Conservation (phyloP, 2,329 filamentous ascomycete genomes). For the Alternaria solani region DNA sequence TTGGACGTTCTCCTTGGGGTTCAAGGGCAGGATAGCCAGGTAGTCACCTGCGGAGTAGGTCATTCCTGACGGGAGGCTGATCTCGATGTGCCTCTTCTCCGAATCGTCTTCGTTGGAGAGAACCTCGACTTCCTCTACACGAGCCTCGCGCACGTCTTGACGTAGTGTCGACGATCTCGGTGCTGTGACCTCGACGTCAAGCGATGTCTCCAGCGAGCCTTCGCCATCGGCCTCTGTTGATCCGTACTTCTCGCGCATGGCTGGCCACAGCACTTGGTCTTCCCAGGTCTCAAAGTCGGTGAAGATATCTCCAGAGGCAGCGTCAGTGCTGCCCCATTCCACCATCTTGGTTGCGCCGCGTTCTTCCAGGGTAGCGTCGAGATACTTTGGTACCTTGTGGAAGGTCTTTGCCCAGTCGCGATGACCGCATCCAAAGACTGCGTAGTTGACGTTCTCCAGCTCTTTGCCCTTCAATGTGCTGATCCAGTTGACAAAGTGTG, state of each 20-base stretch:
- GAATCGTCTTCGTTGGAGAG: slow-evolving; percentile 38
- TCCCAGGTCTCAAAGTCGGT: slow-evolving; percentile 54
- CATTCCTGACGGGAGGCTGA: slow-evolving; percentile 57
- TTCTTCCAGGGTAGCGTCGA: slow-evolving; percentile 44
- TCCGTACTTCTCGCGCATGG: slow-evolving; percentile 44
- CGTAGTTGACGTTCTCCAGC: slow-evolving; percentile 48
- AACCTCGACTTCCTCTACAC: slow-evolving; percentile 43
- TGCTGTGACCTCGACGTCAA: slow-evolving; percentile 45
- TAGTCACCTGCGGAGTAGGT: slow-evolving; percentile 79
- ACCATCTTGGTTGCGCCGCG: slow-evolving; percentile 44
- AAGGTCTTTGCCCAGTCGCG: slow-evolving; percentile 54
- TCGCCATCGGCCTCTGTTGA: slow-evolving; percentile 33
- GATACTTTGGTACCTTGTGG: slow-evolving; percentile 51
- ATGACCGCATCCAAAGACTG: slow-evolving; percentile 55
- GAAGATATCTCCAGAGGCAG: slow-evolving; percentile 51
- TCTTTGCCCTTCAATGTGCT: slow-evolving; percentile 37
- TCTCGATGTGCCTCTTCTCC: slow-evolving; percentile 53
- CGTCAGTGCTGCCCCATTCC: slow-evolving; percentile 47
- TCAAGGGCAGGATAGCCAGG: slow-evolving; percentile 75
- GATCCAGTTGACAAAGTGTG: slow-evolving; percentile 54
- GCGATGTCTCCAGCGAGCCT: slow-evolving; percentile 34
- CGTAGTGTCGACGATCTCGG: slow-evolving; percentile 47
- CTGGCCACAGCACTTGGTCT: slow-evolving; percentile 50
- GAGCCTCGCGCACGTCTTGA: slow-evolving; percentile 50
- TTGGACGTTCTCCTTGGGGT: slow-evolving; percentile 68